Base-by-base conservation (phyloP, 2,329 filamentous ascomycete genomes). In the Arthroderma uncinatum region DNA sequence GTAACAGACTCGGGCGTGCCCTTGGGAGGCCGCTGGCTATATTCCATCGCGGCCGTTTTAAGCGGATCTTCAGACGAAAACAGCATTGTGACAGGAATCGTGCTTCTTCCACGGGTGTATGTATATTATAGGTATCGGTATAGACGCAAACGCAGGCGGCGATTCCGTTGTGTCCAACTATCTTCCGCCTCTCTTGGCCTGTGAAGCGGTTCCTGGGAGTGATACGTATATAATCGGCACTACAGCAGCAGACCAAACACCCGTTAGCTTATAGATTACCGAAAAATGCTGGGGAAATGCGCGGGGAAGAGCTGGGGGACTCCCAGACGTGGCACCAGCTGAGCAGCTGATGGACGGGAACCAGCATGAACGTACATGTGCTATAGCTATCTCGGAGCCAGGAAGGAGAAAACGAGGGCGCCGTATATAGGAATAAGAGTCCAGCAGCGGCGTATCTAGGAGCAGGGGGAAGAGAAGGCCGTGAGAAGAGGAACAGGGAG, bases 1-100 rank as follows among this genome's bases (percentile, higher is more conserved):
- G 89, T 76, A 12, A 95, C 77, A 48, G 86, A 87, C 69, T 93
- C 93, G 0, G 90, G 87, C 53, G 82, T 76, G 62, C 89, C 89
- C 7, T 85, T 80, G 2, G 88, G 84, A 52, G 89, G 89, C 14
- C 81, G 78, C 57, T 74, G 69, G 39, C 54, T 19, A 36, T 56
- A 58, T 1, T 56, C 42, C 33, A 36, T 6, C 4, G 57, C 60
- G 14, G 4, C 3, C 14, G 57, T 48, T 33, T 57, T 54, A 2
- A 52, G 19, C 55, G 42, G 3, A 21, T 30, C 10, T 52, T 54
- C 39, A 2, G 60, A 55, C 10, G 56, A 60, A 37, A 62, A 62
- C 59, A 62, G 58, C 33, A 36, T 56, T 28, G 33, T 10, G 10
- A 28, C 12, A 8, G n/a, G 10, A 3, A 3, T n/a, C 44, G 44